Conservation (phyloP, 495 filamentous ascomycete genomes). For the Tuber magnatum region DNA sequence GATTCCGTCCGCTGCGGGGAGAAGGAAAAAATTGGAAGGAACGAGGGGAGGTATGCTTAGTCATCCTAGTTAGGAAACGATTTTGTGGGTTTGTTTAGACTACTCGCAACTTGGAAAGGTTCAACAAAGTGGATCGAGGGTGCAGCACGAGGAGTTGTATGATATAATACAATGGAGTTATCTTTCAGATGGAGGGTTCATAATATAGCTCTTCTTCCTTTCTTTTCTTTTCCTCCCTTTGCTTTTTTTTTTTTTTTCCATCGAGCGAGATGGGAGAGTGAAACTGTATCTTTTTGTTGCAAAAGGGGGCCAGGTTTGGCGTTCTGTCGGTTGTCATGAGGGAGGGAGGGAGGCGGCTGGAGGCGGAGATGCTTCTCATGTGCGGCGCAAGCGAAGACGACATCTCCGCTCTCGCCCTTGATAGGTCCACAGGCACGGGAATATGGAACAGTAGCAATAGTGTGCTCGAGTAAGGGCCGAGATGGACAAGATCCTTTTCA, state of each 20-base stretch:
- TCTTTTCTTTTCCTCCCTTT: not conserved
- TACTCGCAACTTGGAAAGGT: not conserved
- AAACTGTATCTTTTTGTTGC: not conserved
- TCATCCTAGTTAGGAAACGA: conserved; percentile 1
- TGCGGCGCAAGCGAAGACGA: not conserved
- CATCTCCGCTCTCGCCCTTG: not conserved
- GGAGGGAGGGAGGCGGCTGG: not conserved
- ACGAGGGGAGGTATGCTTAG: conserved; percentile 14
- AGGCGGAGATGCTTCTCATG: not conserved
- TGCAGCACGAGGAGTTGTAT: too few species aligned
- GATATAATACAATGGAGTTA: too few species aligned
- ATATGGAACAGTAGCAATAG: too few species aligned
- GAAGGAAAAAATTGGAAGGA: conserved; percentile 2
- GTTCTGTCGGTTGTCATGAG: not conserved
- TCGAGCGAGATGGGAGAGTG: not conserved
- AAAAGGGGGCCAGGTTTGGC: not conserved
- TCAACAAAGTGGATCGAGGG: too few species aligned
- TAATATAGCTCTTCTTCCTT: not conserved
- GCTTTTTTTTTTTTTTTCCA: not conserved
- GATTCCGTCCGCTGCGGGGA: not conserved
- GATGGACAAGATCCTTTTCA: not conserved
- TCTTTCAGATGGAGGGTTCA: not conserved
- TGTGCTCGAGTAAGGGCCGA: too few species aligned
- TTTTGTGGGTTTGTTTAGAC: not conserved
- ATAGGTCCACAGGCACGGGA: not conserved